Percentiles rank a stretch among this genome's conserved stretches.
Evolutionary conservation across 2,329 filamentous ascomycete species (phyloP).

Genomic region (Cadophora gregata): DNA sequence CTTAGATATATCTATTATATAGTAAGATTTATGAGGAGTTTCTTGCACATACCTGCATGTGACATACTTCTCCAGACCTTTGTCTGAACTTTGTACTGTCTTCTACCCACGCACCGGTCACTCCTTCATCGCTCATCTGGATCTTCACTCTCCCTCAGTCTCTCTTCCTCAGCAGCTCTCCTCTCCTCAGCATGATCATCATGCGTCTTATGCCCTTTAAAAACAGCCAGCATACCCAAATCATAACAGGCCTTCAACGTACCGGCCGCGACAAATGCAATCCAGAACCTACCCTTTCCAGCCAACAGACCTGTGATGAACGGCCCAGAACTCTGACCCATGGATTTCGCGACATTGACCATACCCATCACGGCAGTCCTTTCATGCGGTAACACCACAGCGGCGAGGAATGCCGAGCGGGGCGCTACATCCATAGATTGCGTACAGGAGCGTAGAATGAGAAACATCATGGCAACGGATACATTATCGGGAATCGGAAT

Average conservation of each 20-base stretch:
- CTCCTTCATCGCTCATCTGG: constrained; percentile 27
- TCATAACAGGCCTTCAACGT: constrained; percentile 66
- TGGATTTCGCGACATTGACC: constrained; percentile 72
- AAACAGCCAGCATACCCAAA: constrained; percentile 59
- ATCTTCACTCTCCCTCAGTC: constrained; percentile 32
- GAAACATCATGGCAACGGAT: constrained; percentile 61
- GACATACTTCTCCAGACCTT: too few species aligned
- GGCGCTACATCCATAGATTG: constrained; percentile 76
- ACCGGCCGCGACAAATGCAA: constrained; percentile 68
- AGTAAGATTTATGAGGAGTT: too few species aligned
- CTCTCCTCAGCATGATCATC: constrained; percentile 38
- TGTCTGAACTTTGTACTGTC: too few species aligned
- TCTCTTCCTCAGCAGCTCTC: constrained; percentile 30
- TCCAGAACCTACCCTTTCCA: constrained; percentile 60
- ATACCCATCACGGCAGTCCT: constrained; percentile 75
- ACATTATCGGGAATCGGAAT: constrained; percentile 63
- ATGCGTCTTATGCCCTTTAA: constrained; percentile 45
- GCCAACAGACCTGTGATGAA: constrained; percentile 69
- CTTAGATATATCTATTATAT: too few species aligned
- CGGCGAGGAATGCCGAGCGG: constrained; percentile 71
- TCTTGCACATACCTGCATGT: too few species aligned
- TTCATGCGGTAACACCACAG: constrained; percentile 67
- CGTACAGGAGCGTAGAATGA: constrained; percentile 66
- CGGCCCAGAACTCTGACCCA: constrained; percentile 65
- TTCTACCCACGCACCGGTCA: too few species aligned